phyloP scores from a whole-genome alignment of 1,139 yeast genomes.

The Blastobotrys elegans region DNA sequence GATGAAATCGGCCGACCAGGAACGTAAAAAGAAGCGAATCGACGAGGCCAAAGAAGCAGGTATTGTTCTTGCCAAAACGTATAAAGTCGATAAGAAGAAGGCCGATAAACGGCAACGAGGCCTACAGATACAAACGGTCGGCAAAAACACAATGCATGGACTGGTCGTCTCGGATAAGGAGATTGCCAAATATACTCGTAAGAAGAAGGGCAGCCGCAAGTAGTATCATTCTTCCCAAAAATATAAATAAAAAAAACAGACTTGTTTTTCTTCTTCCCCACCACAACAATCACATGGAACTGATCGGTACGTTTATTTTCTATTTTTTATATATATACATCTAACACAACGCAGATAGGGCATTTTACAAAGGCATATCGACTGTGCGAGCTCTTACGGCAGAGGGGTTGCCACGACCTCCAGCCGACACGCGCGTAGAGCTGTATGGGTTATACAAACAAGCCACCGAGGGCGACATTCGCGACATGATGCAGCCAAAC shows the following conservation, averaged over 20 bases:
- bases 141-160: constrained; percentile 78
- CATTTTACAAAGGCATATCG: constrained; percentile 73
- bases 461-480: constrained; percentile 77
- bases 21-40: constrained; percentile 55
- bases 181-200: constrained; percentile 37
- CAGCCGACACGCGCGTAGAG: constrained; percentile 62
- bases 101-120: constrained; percentile 60
- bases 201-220: not conserved
- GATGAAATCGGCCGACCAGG: constrained; percentile 55
- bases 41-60: constrained; percentile 85
- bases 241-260: not conserved
- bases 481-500: constrained; percentile 33
- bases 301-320: constrained; percentile 1
- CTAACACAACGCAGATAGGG: constrained; percentile 47
- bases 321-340: not conserved
- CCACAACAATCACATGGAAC: not conserved
- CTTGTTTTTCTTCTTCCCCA: not conserved
- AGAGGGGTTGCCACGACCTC: constrained; percentile 75
- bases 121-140: constrained; percentile 69
- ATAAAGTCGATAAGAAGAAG: constrained; percentile 38
- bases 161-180: constrained; percentile 68
- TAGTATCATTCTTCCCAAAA: not conserved
- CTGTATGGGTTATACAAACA: constrained; percentile 82
- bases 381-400: constrained; percentile 69
- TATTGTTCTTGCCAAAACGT: constrained; percentile 60